Evolutionary conservation across 805 yeast genomes (phyloP).

Genomic region (Metschnikowia bowlesiae): DNA sequence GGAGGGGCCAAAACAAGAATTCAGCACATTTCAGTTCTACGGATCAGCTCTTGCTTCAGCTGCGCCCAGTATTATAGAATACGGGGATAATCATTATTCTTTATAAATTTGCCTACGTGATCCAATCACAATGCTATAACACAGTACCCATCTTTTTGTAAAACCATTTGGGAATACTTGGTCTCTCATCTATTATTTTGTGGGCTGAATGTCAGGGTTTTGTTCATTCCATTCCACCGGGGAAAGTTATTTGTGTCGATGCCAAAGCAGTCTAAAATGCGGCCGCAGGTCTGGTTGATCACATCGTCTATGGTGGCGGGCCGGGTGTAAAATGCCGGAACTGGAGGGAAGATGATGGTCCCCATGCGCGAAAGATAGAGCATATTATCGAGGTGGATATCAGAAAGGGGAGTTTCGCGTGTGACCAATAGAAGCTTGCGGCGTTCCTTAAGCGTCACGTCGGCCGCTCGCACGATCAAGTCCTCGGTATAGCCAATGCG

Average conservation of each 20-base stretch:
- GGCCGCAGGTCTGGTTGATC: conserved; percentile 22
- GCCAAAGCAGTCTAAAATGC: conserved; percentile 23
- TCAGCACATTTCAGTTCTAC: too few species aligned
- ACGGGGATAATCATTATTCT: too few species aligned
- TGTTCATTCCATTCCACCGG: conserved; percentile 22
- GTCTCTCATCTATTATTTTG: not conserved
- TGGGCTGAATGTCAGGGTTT: conserved; percentile 1
- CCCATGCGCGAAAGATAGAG: conserved; percentile 16
- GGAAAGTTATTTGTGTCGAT: conserved; percentile 19
- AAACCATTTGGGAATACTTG: too few species aligned
- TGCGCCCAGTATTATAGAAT: too few species aligned
- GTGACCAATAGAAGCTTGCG: conserved; percentile 20
- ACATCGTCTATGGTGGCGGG: conserved; percentile 18
- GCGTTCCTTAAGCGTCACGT: conserved; percentile 24
- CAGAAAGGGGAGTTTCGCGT: conserved; percentile 25
- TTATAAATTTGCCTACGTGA: too few species aligned
- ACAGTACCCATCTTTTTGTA: too few species aligned
- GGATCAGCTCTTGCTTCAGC: too few species aligned
- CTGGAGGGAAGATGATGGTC: conserved; percentile 24
- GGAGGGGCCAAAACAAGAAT: too few species aligned
- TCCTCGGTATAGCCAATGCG: conserved; percentile 25
- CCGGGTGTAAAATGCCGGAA: conserved; percentile 24
- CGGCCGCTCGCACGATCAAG: conserved; percentile 24
- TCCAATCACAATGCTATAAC: too few species aligned
- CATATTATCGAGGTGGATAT: conserved; percentile 26